A percentile compares a stretch with the other conserved stretches of the same genome.
These are phyloP conservation scores for Solanum rostratum DNA, from an alignment of 257 asterid genomes.

Conservation along the genomic window DNA sequence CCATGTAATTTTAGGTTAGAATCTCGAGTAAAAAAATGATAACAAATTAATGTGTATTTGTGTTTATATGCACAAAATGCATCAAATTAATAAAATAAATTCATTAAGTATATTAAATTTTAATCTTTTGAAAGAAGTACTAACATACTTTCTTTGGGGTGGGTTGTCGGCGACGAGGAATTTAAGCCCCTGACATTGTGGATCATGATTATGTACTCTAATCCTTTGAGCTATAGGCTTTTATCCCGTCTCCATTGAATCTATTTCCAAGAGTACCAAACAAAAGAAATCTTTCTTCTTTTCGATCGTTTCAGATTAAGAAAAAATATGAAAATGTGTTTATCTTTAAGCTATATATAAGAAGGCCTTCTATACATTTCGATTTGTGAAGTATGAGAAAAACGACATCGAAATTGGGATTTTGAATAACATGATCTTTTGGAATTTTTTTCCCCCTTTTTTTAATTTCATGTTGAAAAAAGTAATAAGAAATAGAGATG, in stretches of 20 bases:
- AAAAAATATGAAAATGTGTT: too few species aligned
- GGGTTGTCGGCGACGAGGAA: rapidly evolving
- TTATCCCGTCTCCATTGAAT: rapidly evolving
- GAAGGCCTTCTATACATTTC: too few species aligned
- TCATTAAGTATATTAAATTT: not conserved
- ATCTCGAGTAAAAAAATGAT: not conserved
- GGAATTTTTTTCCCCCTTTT: rapidly evolving
- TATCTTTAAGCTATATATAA: too few species aligned
- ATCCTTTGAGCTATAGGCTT: rapidly evolving
- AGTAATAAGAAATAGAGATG: not conserved
- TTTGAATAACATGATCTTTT: not conserved
- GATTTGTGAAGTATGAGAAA: not conserved
- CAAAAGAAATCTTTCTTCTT: too few species aligned
- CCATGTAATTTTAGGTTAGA: not conserved
- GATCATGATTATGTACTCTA: rapidly evolving
- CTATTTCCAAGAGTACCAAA: rapidly evolving
- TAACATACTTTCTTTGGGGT: rapidly evolving
- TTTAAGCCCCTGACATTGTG: rapidly evolving
- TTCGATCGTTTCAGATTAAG: too few species aligned
- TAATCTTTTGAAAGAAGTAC: not conserved
- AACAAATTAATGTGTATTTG: not conserved
- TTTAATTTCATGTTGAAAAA: not conserved
- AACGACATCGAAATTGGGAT: not conserved
- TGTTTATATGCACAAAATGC: not conserved
- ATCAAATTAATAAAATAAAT: not conserved